phyloP scores from a whole-genome alignment of 1,284 basidiomycete species.

The Rhodotorula sp. region DNA sequence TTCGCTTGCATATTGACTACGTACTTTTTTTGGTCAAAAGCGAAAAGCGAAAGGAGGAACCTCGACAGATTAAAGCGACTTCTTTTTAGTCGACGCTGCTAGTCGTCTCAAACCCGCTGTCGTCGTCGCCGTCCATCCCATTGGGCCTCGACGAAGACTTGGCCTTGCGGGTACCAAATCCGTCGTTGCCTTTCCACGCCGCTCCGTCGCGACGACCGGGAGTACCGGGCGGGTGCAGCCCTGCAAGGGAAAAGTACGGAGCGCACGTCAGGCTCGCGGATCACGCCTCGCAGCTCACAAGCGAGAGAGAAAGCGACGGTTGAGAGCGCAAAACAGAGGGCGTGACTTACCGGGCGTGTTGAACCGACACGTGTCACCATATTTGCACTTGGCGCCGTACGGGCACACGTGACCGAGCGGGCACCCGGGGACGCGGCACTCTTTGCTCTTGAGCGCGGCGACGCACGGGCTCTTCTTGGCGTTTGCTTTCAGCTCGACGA shows the following conservation, averaged over 20 bases:
- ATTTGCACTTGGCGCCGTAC: constrained; percentile 15
- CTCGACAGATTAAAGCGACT: too few species aligned
- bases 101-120: constrained; percentile 19
- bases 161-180: not conserved
- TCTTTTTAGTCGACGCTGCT: constrained; percentile 11
- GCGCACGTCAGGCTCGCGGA: not conserved
- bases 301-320: not conserved
- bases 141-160: not conserved
- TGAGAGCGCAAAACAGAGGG: not conserved
- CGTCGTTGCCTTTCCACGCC: constrained; percentile 1
- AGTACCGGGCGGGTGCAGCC: constrained; percentile 25
- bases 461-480: constrained; percentile 54
- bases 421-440: constrained; percentile 13
- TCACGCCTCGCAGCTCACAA: too few species aligned
- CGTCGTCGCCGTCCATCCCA: not conserved
- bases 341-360: constrained; percentile 9
- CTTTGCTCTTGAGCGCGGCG: constrained; percentile 19
- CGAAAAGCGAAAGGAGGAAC: too few species aligned
- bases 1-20: too few species aligned
- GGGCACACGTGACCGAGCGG: constrained; percentile 21
- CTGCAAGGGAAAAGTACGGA: not conserved
- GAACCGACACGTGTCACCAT: constrained; percentile 16
- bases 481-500: constrained; percentile 50
- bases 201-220: constrained; percentile 7
- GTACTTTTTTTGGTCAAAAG: too few species aligned